Conservation (phyloP, 2,329 filamentous ascomycete species). For the Ophiostoma populinum region DNA sequence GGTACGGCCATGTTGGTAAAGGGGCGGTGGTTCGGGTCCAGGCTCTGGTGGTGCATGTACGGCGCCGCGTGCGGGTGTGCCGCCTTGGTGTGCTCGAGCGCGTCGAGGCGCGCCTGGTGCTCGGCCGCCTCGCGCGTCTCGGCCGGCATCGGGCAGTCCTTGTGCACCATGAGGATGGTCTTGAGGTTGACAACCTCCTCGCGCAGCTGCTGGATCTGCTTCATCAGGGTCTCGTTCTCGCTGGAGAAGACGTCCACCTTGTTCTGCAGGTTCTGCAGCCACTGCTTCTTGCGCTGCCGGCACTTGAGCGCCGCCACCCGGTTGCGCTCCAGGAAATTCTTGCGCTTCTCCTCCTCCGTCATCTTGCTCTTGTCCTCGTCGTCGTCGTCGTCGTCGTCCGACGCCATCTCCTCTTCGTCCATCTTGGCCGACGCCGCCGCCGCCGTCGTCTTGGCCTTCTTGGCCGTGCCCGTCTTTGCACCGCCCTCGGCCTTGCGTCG, state of each 20-base stretch:
- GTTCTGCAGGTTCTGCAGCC: constrained; percentile 82
- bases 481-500: constrained; percentile 61
- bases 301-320: constrained; percentile 92
- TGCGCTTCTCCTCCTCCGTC: constrained; percentile 96
- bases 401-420: constrained; percentile 14
- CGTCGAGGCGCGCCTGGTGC: constrained; percentile 58
- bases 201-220: constrained; percentile 66
- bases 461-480: constrained; percentile 43
- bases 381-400: constrained; percentile 25
- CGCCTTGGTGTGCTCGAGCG: no score
- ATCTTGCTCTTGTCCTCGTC: constrained; percentile 54
- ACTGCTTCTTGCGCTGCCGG: constrained; percentile 96
- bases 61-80: constrained; percentile 29
- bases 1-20: no score
- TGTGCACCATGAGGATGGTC: constrained; percentile 81
- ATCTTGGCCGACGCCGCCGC: neutral
- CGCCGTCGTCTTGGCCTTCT: constrained; percentile 48
- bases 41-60: constrained; percentile 31
- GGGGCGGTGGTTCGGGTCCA: constrained; percentile 41
- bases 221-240: constrained; percentile 76
- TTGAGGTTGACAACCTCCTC: constrained; percentile 94
- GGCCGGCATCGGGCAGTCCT: constrained; percentile 87
- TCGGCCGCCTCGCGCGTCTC: no score
- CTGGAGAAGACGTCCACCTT: constrained; percentile 88
- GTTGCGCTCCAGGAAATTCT: constrained; percentile 94